Conservation (phyloP, 306 rosid species). For the Casuarina equisetifolia region DNA sequence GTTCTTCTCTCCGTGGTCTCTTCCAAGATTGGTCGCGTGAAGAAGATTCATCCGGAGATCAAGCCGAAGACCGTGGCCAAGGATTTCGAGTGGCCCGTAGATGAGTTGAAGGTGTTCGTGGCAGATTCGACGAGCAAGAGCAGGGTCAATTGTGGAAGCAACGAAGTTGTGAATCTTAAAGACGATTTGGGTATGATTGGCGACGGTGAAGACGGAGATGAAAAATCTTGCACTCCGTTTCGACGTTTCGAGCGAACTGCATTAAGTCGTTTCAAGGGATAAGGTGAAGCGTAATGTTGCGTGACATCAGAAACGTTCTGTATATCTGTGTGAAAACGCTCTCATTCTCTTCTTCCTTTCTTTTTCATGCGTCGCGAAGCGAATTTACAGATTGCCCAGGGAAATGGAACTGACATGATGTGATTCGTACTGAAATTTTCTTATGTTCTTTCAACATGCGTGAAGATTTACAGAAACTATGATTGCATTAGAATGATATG, state of each 20-base stretch:
- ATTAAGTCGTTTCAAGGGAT: background rate
- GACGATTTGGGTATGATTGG: slow-evolving; percentile 12
- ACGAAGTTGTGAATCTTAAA: slow-evolving; percentile 17
- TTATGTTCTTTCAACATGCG: too few relatives aligned
- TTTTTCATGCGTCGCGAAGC: too few relatives aligned
- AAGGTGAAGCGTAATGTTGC: background rate
- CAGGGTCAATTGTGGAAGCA: background rate
- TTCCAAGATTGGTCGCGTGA: slow-evolving; percentile 6
- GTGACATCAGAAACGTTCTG: too few relatives aligned
- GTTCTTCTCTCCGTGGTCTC: slow-evolving; percentile 31
- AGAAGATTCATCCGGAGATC: slow-evolving; percentile 15
- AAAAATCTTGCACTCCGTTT: slow-evolving; percentile 26
- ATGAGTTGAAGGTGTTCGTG: slow-evolving; percentile 29
- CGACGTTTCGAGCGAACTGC: slow-evolving; percentile 18
- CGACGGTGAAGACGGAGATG: slow-evolving; percentile 6
- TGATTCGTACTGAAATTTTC: too few relatives aligned
- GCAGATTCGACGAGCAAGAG: slow-evolving; percentile 5
- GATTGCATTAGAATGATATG: too few relatives aligned
- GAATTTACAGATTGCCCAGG: too few relatives aligned
- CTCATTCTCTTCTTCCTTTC: too few relatives aligned
- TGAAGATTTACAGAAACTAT: too few relatives aligned
- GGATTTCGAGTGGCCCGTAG: slow-evolving; percentile 36
- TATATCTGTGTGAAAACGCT: too few relatives aligned
- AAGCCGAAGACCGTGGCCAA: slow-evolving; percentile 11
- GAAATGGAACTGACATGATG: too few relatives aligned